phyloP scores from a whole-genome alignment of 1,284 basidiomycete species.

The Salmacisia buchloeana region DNA sequence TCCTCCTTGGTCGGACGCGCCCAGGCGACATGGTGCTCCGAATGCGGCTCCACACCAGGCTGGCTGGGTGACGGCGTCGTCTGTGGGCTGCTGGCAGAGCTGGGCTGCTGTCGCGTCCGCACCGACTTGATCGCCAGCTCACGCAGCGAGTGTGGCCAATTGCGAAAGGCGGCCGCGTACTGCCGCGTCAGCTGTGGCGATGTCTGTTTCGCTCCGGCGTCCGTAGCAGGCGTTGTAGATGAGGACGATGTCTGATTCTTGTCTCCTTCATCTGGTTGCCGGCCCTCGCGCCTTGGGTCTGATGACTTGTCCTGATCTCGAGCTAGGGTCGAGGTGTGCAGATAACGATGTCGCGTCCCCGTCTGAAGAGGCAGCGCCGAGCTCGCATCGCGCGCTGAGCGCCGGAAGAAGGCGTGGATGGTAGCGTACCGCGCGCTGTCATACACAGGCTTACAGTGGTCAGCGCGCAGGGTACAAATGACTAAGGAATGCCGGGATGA shows the following conservation, averaged over 20 bases:
- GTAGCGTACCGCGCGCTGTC: not conserved
- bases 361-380: no score
- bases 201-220: not conserved
- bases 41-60: slow-evolving; percentile 14
- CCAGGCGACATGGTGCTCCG: slow-evolving; percentile 13
- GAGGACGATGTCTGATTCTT: not conserved
- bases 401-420: slow-evolving; percentile 4
- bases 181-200: not conserved
- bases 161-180: slow-evolving; percentile 22
- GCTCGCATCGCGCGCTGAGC: not conserved
- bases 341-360: no score
- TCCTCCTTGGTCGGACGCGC: slow-evolving; percentile 55
- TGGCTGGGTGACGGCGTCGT: not conserved
- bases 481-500: not conserved
- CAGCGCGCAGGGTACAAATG: not conserved
- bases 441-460: not conserved
- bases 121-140: slow-evolving; percentile 36
- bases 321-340: no score
- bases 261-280: not conserved
- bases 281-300: no score
- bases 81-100: slow-evolving; percentile 11
- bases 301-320: no score
- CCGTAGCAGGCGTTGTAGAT: not conserved
- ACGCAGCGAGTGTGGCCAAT: slow-evolving; percentile 41
- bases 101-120: slow-evolving; percentile 1